These are phyloP conservation scores for Plectosphaerella sp. DNA, from an alignment of 2,329 filamentous ascomycete genomes.

Conservation along the genomic window DNA sequence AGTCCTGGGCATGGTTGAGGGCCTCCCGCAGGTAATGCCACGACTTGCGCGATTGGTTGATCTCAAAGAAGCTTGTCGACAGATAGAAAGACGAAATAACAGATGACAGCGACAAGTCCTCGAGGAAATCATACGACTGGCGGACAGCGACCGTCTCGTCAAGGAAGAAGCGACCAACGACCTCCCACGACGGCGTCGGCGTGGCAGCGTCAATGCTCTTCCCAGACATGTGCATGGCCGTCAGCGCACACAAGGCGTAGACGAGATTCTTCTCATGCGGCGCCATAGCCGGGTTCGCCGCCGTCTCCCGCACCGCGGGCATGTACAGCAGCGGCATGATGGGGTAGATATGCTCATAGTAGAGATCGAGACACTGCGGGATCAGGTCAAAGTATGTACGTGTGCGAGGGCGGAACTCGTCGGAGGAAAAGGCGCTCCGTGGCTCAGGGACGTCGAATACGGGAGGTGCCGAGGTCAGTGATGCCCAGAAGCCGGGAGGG, in stretches of 20 bases:
- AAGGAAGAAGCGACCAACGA: constrained; percentile 50
- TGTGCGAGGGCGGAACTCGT: constrained; percentile 33
- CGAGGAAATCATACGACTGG: constrained; percentile 53
- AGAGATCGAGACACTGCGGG: constrained; percentile 56
- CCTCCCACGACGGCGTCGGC: constrained; percentile 35
- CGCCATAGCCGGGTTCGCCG: constrained; percentile 28
- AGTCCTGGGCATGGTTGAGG: constrained; percentile 53
- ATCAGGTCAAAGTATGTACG: constrained; percentile 40
- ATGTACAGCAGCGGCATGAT: constrained; percentile 59
- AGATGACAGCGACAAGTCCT: constrained; percentile 47
- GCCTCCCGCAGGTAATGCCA: constrained; percentile 61
- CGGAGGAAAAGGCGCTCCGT: constrained; percentile 33
- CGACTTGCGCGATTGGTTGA: constrained; percentile 56
- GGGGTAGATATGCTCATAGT: constrained; percentile 59
- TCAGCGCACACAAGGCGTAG: constrained; percentile 55
- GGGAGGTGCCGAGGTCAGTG: constrained; percentile 20
- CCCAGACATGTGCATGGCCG: constrained; percentile 44
- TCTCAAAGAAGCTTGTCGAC: constrained; percentile 56
- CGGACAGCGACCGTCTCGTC: constrained; percentile 54
- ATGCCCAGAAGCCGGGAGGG: constrained; percentile 21
- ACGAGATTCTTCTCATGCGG: constrained; percentile 37
- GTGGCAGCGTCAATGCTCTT: constrained; percentile 32
- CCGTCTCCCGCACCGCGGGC: constrained; percentile 47
- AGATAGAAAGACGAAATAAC: constrained; percentile 61
- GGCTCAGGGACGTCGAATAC: constrained; percentile 24